phyloP scores from a whole-genome alignment of 345 rosid genomes.

The Cardiospermum halicacabum region DNA sequence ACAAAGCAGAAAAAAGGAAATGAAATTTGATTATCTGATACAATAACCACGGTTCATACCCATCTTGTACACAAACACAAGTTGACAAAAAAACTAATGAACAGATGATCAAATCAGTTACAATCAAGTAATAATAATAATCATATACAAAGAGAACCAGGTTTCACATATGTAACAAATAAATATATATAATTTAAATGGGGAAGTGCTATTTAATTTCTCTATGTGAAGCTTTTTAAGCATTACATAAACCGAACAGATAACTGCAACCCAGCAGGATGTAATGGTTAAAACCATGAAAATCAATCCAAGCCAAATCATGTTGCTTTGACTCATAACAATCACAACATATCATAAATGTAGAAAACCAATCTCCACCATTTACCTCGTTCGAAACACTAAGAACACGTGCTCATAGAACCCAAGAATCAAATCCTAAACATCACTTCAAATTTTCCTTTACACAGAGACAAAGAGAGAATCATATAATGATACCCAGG shows the following conservation, averaged over 20 bases:
- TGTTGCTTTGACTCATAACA: not conserved
- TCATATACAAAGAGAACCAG: not conserved
- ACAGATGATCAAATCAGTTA: not conserved
- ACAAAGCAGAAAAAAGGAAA: constrained; percentile 5
- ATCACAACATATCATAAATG: not conserved
- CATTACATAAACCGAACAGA: not conserved
- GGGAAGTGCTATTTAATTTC: not conserved
- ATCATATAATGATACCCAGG: not conserved
- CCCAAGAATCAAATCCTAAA: not conserved
- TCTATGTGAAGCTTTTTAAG: not conserved
- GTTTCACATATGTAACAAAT: not conserved
- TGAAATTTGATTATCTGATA: not conserved
- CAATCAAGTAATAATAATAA: not conserved
- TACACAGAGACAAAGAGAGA: not conserved
- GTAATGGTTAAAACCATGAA: not conserved
- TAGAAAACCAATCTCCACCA: not conserved
- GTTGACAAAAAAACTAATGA: not conserved
- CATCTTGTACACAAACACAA: not conserved
- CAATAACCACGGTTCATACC: not conserved
- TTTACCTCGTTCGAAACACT: not conserved
- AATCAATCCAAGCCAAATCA: not conserved
- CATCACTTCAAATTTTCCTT: not conserved
- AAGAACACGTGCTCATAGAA: not conserved
- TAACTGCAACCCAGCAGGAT: too few species aligned
- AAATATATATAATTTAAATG: not conserved